phyloP scores from a whole-genome alignment of 2,329 filamentous ascomycete species.

The Ophiostoma piceae region DNA sequence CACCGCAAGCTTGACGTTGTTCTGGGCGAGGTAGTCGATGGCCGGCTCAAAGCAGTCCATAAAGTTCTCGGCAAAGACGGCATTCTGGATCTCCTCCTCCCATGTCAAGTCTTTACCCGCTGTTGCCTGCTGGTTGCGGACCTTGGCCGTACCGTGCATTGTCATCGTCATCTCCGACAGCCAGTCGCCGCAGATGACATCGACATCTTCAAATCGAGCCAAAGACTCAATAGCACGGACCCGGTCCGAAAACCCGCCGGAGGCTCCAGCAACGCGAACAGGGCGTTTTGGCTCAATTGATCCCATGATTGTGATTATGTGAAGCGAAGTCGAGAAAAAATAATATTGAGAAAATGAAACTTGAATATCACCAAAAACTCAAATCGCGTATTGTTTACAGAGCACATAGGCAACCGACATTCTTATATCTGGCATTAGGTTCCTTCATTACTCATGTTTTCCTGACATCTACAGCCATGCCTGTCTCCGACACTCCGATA shows the following conservation, averaged over 20 bases:
- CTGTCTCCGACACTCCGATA: neutral
- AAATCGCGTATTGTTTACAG: too few species aligned
- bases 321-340: neutral
- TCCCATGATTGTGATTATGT: neutral
- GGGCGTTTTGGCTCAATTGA: neutral
- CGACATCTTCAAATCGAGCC: neutral
- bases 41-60: constrained; percentile 34
- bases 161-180: neutral
- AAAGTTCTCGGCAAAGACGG: constrained; percentile 33
- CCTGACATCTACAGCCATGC: neutral
- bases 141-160: neutral
- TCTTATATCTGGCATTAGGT: neutral
- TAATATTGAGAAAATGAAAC: too few species aligned
- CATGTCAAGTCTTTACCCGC: constrained; percentile 18
- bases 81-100: constrained; percentile 27
- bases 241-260: neutral
- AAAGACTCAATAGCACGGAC: constrained; percentile 3
- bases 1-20: constrained; percentile 33
- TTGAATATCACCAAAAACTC: too few species aligned
- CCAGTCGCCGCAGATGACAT: neutral
- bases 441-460: neutral
- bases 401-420: neutral
- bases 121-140: neutral
- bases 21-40: constrained; percentile 29
- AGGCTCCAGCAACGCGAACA: neutral